Base-by-base conservation (phyloP, 164 flowering plant species). In the Berberis vulgaris region DNA sequence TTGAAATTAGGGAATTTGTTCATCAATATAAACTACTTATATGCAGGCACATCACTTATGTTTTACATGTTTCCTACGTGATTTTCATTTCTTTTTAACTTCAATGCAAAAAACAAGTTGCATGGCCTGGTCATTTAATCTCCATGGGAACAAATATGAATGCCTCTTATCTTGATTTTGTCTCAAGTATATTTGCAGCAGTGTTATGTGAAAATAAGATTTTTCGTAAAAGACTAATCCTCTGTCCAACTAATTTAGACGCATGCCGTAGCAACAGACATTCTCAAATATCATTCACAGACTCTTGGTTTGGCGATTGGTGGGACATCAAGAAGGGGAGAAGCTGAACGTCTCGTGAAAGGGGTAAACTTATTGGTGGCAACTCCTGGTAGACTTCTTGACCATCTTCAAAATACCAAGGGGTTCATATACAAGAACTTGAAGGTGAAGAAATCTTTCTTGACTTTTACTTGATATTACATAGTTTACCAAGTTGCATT, bases 351-450 rank as follows among this genome's bases (percentile, higher is more conserved):
- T 0, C 82, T 95, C 71, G 86, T 60, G 4, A 88, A 84, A 69
- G 99, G 99, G 43, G 91, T 81, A 39, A 95, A 95, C 69, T 71
- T 95, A 26, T 76, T 95, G 60, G 83, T 95, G n/a, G 96, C 84
- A 55, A 95, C 99, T 7, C 97, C 97, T 64, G 99, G 97, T 47
- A 87, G 99, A 54, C 88, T 95, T 75, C 84, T 91, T 68, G 99
- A 95, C 63, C 99, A 94, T 78, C 96, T 94, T 72, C 89, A 87
- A 66, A 77, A 83, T 69, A 91, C 99, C 6, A 91, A 85, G 74
- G 89, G 96, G 0, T 95, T 95, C 66, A 75, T 95, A 43, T 86
- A 68, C 61, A 95, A 86, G 70, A 89, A 87, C 65, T 69, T 95
- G 64, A 83, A 86, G 96, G 98, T 90, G 69, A 46, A 41, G 12